phyloP scores from a whole-genome alignment of 495 filamentous ascomycete genomes.

The Lophiostoma macrostomum region DNA sequence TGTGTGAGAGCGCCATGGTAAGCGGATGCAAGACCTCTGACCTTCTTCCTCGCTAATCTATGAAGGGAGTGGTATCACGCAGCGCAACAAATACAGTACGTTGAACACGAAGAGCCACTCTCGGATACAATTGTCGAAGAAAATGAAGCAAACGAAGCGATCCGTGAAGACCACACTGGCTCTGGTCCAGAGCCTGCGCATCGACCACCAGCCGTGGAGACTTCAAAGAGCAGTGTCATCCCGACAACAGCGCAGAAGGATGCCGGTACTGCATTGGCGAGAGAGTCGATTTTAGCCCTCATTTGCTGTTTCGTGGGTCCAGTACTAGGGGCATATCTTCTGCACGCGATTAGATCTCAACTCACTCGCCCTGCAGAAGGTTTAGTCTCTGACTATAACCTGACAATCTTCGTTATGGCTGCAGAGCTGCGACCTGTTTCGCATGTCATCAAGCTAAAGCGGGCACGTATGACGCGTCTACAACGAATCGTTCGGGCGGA shows the following conservation, averaged over 20 bases:
- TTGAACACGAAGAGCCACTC: conserved; percentile 9
- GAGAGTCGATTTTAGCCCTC: conserved; percentile 63
- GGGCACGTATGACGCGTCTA: conserved; percentile 75
- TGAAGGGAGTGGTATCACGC: conserved; percentile 85
- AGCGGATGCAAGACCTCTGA: not conserved
- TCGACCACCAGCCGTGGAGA: conserved; percentile 37
- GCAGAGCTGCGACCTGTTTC: conserved; percentile 78
- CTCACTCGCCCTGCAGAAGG: conserved; percentile 81
- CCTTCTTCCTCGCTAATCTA: conserved; percentile 9
- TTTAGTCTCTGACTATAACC: conserved; percentile 84
- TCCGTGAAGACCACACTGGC: not conserved
- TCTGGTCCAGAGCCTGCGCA: conserved; percentile 36
- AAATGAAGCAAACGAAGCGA: conserved; percentile 41
- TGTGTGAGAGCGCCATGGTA: conserved; percentile 88
- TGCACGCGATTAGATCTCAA: conserved; percentile 70
- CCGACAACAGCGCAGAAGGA: conserved; percentile 14
- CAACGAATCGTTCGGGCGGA: conserved; percentile 66
- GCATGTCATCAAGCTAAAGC: conserved; percentile 76
- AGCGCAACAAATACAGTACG: conserved; percentile 52
- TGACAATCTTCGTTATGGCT: conserved; percentile 89
- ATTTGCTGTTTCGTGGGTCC: conserved; percentile 77
- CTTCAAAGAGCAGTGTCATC: not conserved
- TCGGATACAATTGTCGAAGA: conserved; percentile 44
- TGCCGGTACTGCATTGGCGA: conserved; percentile 17
- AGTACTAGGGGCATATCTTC: conserved; percentile 69